These are phyloP conservation scores for Leucoagaricus sp. DNA, from an alignment of 1,284 basidiomycete species.

Conservation along the genomic window DNA sequence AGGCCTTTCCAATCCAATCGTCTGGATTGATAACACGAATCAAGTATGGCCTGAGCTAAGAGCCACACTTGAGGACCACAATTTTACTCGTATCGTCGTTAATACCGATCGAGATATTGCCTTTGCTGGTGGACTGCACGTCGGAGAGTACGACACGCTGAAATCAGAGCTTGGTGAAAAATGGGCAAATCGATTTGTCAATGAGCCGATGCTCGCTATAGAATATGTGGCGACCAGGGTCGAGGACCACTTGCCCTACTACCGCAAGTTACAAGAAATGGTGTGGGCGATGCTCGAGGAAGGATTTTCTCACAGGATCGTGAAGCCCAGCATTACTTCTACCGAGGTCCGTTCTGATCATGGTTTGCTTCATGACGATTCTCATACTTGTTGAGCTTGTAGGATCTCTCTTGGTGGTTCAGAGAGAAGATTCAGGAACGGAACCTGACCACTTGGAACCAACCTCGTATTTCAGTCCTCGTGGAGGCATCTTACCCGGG, in stretches of 20 bases:
- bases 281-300: constrained; percentile 56
- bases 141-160: constrained; percentile 46
- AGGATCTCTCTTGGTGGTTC: constrained; percentile 60
- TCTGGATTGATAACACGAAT: constrained; percentile 54
- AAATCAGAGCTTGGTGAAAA: constrained; percentile 37
- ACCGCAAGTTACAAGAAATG: constrained; percentile 47
- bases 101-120: constrained; percentile 49
- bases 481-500: constrained; percentile 45
- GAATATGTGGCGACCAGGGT: constrained; percentile 49
- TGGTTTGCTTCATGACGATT: background rate
- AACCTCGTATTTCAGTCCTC: constrained; percentile 50
- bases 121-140: constrained; percentile 52
- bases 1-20: constrained; percentile 42
- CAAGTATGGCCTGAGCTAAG: constrained; percentile 48
- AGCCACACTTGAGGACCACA: constrained; percentile 32
- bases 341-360: constrained; percentile 34
- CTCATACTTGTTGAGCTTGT: background rate
- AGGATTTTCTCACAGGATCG: constrained; percentile 46
- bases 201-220: constrained; percentile 48
- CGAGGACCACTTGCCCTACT: constrained; percentile 43
- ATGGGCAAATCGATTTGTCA: constrained; percentile 42
- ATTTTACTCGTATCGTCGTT: constrained; percentile 45
- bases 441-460: constrained; percentile 55
- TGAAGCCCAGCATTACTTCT: constrained; percentile 45
- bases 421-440: constrained; percentile 50